Evolutionary conservation across 2,329 filamentous ascomycete species (phyloP).

Genomic region (Boeremia lycopersici): DNA sequence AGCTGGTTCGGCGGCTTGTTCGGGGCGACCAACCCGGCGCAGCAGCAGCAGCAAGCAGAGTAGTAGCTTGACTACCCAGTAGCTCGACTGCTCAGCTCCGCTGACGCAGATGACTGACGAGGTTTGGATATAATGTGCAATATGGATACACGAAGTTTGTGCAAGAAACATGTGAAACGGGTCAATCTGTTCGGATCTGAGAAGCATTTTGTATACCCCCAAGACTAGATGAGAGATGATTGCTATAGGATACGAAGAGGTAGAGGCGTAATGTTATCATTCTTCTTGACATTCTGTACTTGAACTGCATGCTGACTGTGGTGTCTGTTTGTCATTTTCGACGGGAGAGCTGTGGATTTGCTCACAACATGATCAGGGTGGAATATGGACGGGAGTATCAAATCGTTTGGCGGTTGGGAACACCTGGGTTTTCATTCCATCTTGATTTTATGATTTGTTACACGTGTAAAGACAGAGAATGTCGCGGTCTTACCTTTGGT

Average conservation of each 20-base stretch:
- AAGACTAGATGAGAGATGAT: conserved; percentile 12
- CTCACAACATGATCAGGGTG: too few species aligned
- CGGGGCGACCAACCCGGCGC: conserved; percentile 37
- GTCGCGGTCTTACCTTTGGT: too few species aligned
- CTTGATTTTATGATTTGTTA: too few species aligned
- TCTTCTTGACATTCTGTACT: not conserved
- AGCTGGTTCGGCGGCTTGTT: conserved; percentile 57
- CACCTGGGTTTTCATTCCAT: too few species aligned
- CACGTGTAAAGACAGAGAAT: too few species aligned
- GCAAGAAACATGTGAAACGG: not conserved
- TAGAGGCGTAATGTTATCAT: conserved; percentile 9
- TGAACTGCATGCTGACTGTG: not conserved
- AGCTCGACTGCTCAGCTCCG: not conserved
- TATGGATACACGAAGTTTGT: not conserved
- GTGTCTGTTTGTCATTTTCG: not conserved
- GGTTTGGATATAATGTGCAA: conserved; percentile 16
- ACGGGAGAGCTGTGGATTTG: not conserved
- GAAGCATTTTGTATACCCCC: conserved; percentile 17
- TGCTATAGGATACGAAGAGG: not conserved
- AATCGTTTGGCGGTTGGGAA: too few species aligned
- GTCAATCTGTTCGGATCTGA: conserved; percentile 10
- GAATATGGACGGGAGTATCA: too few species aligned
- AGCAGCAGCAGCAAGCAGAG: conserved; percentile 12
- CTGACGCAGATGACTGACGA: conserved; percentile 6
- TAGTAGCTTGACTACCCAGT: not conserved